Evolutionary conservation across 345 rosid genomes (phyloP).

Genomic region (Euclidium syriacum): DNA sequence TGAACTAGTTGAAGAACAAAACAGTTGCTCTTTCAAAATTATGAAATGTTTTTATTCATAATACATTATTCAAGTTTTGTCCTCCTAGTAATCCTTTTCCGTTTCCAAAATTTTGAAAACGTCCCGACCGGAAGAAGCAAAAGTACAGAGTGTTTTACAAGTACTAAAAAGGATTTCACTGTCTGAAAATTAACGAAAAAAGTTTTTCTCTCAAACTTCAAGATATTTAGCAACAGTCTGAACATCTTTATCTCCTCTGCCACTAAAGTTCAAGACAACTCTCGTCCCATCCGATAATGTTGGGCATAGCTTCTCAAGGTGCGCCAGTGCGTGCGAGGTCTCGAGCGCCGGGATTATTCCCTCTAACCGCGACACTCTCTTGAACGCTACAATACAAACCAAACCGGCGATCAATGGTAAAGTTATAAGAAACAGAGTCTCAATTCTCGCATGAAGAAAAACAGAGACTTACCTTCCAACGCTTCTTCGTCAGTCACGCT

Average conservation of each 20-base stretch:
- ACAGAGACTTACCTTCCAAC: slow-evolving; percentile 53
- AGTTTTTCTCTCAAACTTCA: slow-evolving; percentile 33
- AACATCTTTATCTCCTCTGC: slow-evolving; percentile 96
- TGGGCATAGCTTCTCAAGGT: slow-evolving; percentile 79
- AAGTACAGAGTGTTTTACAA: slow-evolving; percentile 19
- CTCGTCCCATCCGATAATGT: slow-evolving; percentile 54
- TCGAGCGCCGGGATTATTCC: slow-evolving; percentile 91
- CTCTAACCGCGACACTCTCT: slow-evolving; percentile 71
- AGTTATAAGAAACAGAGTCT: background rate
- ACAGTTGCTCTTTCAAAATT: background rate
- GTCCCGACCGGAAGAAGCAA: background rate
- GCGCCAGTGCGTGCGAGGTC: slow-evolving; percentile 87
- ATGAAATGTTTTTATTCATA: background rate
- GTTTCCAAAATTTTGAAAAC: background rate
- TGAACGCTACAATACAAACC: slow-evolving; percentile 54
- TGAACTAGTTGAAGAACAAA: background rate
- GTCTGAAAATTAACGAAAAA: background rate
- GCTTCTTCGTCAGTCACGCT: slow-evolving; percentile 86
- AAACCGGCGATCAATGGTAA: background rate
- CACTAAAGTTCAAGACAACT: slow-evolving; percentile 84
- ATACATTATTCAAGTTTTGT: slow-evolving; percentile 4
- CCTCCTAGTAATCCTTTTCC: background rate
- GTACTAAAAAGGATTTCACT: slow-evolving; percentile 6
- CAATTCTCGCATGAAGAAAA: background rate
- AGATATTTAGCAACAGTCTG: slow-evolving; percentile 73